Evolutionary conservation across 208 protist genomes (phyloP).

Genomic region (Angomonas ambiguus): DNA sequence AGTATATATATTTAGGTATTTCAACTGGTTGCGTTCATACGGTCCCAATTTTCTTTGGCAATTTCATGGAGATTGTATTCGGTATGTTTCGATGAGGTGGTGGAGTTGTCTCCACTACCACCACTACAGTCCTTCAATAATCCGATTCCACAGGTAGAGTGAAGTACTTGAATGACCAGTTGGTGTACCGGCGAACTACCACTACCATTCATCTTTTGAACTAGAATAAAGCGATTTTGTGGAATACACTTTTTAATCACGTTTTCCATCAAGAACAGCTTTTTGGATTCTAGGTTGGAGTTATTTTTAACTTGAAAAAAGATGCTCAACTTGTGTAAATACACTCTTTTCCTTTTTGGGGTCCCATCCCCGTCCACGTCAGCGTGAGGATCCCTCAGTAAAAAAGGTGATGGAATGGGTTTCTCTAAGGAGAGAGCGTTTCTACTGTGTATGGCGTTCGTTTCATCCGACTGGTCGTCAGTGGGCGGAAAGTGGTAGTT

Average conservation of each 20-base stretch:
- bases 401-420: neutral
- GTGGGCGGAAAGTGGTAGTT: conserved; percentile 35
- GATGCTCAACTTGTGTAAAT: neutral
- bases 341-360: conserved; percentile 6
- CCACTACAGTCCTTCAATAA: neutral
- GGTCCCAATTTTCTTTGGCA: neutral
- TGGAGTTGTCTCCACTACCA: neutral
- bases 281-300: conserved; percentile 1
- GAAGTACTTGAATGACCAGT: conserved; percentile 50
- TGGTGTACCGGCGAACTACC: neutral
- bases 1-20: too few species aligned
- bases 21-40: neutral
- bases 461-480: neutral
- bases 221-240: conserved; percentile 72
- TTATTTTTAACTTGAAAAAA: conserved; percentile 7
- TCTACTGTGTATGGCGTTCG: neutral
- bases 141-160: conserved; percentile 49
- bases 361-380: conserved; percentile 41
- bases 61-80: conserved; percentile 7
- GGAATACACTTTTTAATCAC: conserved; percentile 53
- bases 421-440: neutral
- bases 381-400: too few species aligned
- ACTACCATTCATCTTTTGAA: conserved; percentile 15
- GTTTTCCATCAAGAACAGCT: conserved; percentile 16
- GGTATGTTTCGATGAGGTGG: too few species aligned